Percentiles rank a stretch among this genome's conserved stretches.
Conservation (phyloP, 2,329 filamentous ascomycete genomes). For the Myriosclerotinia curreyana region DNA sequence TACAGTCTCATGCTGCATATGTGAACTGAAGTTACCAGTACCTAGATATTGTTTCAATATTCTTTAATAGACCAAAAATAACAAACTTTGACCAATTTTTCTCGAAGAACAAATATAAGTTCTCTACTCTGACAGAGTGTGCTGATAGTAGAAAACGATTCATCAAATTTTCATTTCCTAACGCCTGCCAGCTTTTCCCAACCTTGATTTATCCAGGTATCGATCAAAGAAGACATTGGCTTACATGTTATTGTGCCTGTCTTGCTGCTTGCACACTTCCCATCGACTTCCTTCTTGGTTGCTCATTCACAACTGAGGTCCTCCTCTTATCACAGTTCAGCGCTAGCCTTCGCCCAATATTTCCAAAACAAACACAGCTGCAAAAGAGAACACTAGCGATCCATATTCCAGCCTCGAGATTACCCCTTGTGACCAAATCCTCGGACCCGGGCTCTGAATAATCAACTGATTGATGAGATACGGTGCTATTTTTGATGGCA, state of each 20-base stretch:
- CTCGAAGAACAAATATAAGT: background rate
- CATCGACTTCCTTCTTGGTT: conserved; percentile 16
- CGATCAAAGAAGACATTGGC: background rate
- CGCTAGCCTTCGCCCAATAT: conserved; percentile 79
- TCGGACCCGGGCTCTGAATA: conserved; percentile 40
- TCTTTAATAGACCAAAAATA: background rate
- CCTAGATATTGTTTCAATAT: background rate
- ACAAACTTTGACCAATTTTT: background rate
- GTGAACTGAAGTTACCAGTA: background rate
- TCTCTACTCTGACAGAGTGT: background rate
- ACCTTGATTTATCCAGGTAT: conserved; percentile 5
- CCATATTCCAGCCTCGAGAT: conserved; percentile 76
- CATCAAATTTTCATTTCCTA: background rate
- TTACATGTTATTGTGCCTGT: conserved; percentile 2
- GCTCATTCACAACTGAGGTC: background rate
- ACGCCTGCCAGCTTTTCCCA: background rate
- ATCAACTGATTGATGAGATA: conserved; percentile 22
- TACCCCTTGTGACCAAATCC: conserved; percentile 59
- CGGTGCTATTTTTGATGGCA: conserved; percentile 26
- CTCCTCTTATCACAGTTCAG: conserved; percentile 26
- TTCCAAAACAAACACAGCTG: conserved; percentile 92
- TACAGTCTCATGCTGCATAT: background rate
- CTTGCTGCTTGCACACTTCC: conserved; percentile 19
- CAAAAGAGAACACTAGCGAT: conserved; percentile 92
- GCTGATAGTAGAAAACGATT: background rate